Evolutionary conservation across 2,329 filamentous ascomycete species (phyloP).

Genomic region (Zopfia rhizophila): DNA sequence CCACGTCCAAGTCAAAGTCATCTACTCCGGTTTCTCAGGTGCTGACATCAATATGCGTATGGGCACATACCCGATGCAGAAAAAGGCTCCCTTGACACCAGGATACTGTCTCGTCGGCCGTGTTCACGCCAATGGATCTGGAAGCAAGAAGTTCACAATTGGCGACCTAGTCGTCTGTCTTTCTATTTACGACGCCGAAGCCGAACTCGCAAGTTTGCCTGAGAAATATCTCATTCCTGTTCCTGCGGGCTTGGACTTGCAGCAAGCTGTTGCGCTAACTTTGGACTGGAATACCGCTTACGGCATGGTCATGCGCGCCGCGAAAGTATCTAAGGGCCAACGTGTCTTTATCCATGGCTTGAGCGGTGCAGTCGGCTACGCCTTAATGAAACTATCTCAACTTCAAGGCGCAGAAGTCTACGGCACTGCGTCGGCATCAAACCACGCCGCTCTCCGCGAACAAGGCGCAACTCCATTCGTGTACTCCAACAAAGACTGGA

Average conservation of each 20-base stretch:
- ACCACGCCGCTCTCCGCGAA: constrained; percentile 54
- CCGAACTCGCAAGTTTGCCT: constrained; percentile 58
- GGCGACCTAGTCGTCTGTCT: constrained; percentile 42
- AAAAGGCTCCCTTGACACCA: constrained; percentile 58
- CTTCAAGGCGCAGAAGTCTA: constrained; percentile 60
- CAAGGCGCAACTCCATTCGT: constrained; percentile 57
- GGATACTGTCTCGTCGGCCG: constrained; percentile 62
- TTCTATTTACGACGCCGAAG: constrained; percentile 48
- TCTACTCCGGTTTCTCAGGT: constrained; percentile 61
- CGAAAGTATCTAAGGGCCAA: constrained; percentile 56
- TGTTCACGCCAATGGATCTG: constrained; percentile 53
- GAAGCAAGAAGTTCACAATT: constrained; percentile 35
- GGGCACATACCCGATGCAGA: constrained; percentile 60
- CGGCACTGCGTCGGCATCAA: constrained; percentile 60
- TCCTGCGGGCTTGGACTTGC: constrained; percentile 54
- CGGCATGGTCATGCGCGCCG: constrained; percentile 42
- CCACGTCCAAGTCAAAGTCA: constrained; percentile 60
- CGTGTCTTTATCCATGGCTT: constrained; percentile 63
- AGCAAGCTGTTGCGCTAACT: constrained; percentile 54
- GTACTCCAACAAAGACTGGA: constrained; percentile 63
- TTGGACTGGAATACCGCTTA: constrained; percentile 59
- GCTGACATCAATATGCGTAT: constrained; percentile 62
- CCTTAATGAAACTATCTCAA: constrained; percentile 54
- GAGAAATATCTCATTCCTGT: constrained; percentile 60
- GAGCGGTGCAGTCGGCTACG: constrained; percentile 62